phyloP scores from a whole-genome alignment of 2,329 filamentous ascomycete genomes.

The Dactylella cylindrospora region DNA sequence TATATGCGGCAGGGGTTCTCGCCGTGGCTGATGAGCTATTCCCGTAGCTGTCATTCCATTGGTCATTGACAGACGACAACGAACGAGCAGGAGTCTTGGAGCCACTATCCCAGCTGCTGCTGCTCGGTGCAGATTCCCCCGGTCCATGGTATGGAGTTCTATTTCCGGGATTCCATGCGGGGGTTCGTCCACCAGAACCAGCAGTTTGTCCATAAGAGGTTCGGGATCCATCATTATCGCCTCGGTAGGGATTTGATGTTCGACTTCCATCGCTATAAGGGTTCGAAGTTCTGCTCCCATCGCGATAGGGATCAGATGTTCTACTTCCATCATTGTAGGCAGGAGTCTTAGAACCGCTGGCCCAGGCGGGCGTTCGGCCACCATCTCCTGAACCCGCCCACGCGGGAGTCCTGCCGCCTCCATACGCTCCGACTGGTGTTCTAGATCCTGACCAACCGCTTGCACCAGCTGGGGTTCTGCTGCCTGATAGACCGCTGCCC shows the following conservation, averaged over 20 bases:
- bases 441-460: constrained; percentile 52
- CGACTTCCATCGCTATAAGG: constrained; percentile 45
- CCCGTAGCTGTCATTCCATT: constrained; percentile 61
- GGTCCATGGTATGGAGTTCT: constrained; percentile 61
- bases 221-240: constrained; percentile 70
- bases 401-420: constrained; percentile 63
- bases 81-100: constrained; percentile 74
- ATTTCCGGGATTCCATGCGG: constrained; percentile 75
- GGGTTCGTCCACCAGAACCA: constrained; percentile 66
- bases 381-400: constrained; percentile 60
- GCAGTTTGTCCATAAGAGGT: constrained; percentile 68
- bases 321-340: constrained; percentile 58
- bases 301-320: constrained; percentile 50
- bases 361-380: constrained; percentile 69
- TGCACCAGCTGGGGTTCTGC: constrained; percentile 53
- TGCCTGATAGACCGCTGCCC: constrained; percentile 49
- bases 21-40: constrained; percentile 53
- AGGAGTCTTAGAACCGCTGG: constrained; percentile 68
- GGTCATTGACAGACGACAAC: constrained; percentile 55
- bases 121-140: constrained; percentile 57
- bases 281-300: constrained; percentile 50
- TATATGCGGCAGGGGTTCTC: constrained; percentile 47
- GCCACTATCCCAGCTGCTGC: constrained; percentile 63
- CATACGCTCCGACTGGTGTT: constrained; percentile 61
- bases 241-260: constrained; percentile 49